Evolutionary conservation across 1,284 basidiomycete species (phyloP).

Genomic region (Ceratobasidium theobromae): DNA sequence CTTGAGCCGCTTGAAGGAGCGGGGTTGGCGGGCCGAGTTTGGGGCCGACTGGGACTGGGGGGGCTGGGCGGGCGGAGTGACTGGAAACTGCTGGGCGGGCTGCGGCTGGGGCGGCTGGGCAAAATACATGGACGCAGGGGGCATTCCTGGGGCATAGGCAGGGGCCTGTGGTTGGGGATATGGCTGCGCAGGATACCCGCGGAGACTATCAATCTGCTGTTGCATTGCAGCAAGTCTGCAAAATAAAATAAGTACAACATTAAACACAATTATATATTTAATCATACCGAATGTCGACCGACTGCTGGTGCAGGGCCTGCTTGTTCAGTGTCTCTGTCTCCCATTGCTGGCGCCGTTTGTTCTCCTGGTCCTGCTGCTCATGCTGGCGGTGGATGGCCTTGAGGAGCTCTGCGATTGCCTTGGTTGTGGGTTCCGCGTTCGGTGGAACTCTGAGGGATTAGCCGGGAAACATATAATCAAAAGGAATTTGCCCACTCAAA

Average conservation of each 20-base stretch:
- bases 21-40: conserved; percentile 17
- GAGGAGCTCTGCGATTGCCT: conserved; percentile 28
- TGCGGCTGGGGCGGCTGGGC: conserved; percentile 8
- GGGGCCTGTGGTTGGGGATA: conserved; percentile 22
- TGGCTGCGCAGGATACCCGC: conserved; percentile 17
- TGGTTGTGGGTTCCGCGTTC: conserved; percentile 22
- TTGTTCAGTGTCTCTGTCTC: conserved; percentile 20
- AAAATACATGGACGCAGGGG: conserved; percentile 18
- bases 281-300: conserved; percentile 27
- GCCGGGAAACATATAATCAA: not conserved
- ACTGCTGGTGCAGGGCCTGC: conserved; percentile 26
- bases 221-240: conserved; percentile 21
- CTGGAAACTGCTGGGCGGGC: conserved; percentile 16
- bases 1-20: conserved; percentile 23
- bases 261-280: too few species aligned
- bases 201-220: conserved; percentile 26
- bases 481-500: conserved; percentile 13
- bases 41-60: conserved; percentile 5
- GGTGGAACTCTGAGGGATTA: conserved; percentile 14
- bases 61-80: conserved; percentile 5
- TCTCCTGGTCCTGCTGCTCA: conserved; percentile 15
- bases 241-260: not conserved
- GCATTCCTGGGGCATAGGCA: conserved; percentile 19
- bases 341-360: conserved; percentile 28
- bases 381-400: conserved; percentile 22